phyloP scores from a whole-genome alignment of 768 basidiomycete species.

The Termitomyces sp. region DNA sequence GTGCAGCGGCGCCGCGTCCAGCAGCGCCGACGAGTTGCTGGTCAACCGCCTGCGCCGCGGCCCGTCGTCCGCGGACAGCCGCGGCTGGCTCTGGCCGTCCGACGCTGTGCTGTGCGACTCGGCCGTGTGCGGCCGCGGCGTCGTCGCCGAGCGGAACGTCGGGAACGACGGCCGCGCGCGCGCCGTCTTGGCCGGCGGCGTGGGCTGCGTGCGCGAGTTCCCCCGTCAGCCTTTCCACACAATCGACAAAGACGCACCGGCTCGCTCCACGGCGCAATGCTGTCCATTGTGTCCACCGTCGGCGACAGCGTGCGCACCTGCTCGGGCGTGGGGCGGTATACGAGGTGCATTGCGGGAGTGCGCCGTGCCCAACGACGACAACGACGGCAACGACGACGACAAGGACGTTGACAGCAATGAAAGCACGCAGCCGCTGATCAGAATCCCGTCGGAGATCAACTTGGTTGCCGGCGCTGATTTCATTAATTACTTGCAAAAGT shows the following conservation, averaged over 20 bases:
- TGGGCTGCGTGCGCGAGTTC: conserved; percentile 24
- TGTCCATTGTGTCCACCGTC: background rate
- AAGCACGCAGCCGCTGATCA: conserved; percentile 2
- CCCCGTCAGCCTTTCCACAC: background rate
- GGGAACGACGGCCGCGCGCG: conserved; percentile 34
- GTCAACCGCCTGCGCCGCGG: conserved; percentile 19
- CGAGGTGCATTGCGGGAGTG: conserved; percentile 8
- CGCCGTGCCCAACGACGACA: conserved; percentile 7
- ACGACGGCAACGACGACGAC: conserved; percentile 3
- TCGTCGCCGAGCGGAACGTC: conserved; percentile 22
- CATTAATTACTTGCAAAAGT: too few relatives aligned
- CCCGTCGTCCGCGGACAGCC: conserved; percentile 26
- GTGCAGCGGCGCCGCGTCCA: conserved; percentile 19
- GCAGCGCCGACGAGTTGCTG: conserved; percentile 21
- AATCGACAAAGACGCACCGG: conserved; percentile 12
- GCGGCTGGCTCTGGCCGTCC: conserved; percentile 16
- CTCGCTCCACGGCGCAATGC: conserved; percentile 14
- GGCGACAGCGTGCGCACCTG: conserved; percentile 2
- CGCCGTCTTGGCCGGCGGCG: conserved; percentile 36
- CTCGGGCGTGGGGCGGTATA: conserved; percentile 4
- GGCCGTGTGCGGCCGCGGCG: conserved; percentile 28
- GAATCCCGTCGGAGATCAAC: conserved; percentile 1
- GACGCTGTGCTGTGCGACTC: conserved; percentile 24
- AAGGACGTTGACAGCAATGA: conserved; percentile 8
- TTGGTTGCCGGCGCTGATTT: background rate